Evolutionary conservation across 805 yeast species (phyloP).

Genomic region (Candida awuae): DNA sequence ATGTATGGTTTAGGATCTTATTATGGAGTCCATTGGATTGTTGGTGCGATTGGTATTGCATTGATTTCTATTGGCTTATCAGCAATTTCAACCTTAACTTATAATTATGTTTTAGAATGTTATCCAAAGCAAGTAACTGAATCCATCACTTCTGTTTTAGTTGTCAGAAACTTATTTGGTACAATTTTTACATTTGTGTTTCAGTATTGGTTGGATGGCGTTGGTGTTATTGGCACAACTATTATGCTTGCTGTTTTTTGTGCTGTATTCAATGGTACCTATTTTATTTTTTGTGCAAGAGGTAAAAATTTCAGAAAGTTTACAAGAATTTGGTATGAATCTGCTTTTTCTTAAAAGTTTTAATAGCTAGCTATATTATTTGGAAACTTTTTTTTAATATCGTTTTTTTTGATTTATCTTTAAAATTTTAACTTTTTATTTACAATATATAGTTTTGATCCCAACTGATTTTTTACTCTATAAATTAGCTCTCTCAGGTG

Average conservation of each 20-base stretch:
- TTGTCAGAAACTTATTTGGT: constrained; percentile 4
- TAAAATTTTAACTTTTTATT: too few species aligned
- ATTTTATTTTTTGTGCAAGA: not conserved
- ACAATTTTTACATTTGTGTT: constrained; percentile 4
- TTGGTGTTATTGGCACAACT: constrained; percentile 2
- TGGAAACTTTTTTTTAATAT: too few species aligned
- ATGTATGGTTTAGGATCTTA: constrained; percentile 5
- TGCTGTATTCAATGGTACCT: not conserved
- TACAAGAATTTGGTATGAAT: constrained; percentile 3
- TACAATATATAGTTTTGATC: too few species aligned
- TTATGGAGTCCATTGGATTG: constrained; percentile 1
- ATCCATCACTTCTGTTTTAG: constrained; percentile 1
- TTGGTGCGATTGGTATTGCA: constrained; percentile 5
- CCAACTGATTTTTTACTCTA: not conserved
- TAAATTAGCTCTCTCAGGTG: constrained; percentile 25
- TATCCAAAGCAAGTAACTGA: constrained; percentile 1
- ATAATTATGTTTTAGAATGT: constrained; percentile 4
- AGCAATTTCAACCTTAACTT: not conserved
- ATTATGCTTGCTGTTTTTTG: constrained; percentile 2
- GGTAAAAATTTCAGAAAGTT: constrained; percentile 5
- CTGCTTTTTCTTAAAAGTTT: too few species aligned
- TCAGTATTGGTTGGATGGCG: constrained; percentile 5
- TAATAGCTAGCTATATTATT: too few species aligned
- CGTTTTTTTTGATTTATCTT: too few species aligned
- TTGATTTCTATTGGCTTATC: constrained; percentile 1